Evolutionary conservation across 2,329 filamentous ascomycete species (phyloP), one percentile per base, ranked within the genome.

Genomic region (Magnaporthiopsis poae): DNA sequence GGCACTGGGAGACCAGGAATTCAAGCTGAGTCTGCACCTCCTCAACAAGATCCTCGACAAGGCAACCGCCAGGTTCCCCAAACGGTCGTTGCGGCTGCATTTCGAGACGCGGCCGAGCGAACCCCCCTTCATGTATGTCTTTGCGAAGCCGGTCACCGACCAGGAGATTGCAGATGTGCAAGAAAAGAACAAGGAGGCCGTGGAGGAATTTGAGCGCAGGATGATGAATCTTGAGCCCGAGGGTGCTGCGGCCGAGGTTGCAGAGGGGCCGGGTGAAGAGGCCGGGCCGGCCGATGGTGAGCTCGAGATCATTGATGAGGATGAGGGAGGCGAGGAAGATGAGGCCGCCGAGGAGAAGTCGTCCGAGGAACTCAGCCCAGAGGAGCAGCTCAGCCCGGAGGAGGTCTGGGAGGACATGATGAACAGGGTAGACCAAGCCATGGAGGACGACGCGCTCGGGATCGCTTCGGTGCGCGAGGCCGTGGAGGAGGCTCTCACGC

Each of bases 81-180:
- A 89, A 61, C 82, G 85, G 75, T 91, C 91, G 1, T 79, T 97
- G 5, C 89, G 92, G 13, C 75, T 97, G 56, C 88, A 93, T 74
- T 89, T 96, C 67, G 92, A 97, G 75, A 90, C 92, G 0, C 84
- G 91, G 13, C 79, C 80, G 0, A 81, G 81, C 9, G 76, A 76
- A 1, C 76, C 81, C 3, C 84, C 89, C 0, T 87, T 89, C 71
- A 93, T 96, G 86, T 94, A 96, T 73, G 86, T 98, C 65, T 96
- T 96, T 73, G 93, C 89, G 18, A 90, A 96, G 75, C 93, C 95
- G 3, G 88, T 98, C 65, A 85, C 84, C 0, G 84, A 90, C 5
- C 83, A 88, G 5, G 82, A 91, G 65, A 91, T 96, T 69, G 80
- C 89, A 25, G 76, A 78, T 15, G 90, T 95, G n/a, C 94, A 98